Evolutionary conservation across 2,329 filamentous ascomycete species (phyloP).

Genomic region (Apiospora saccharicola): DNA sequence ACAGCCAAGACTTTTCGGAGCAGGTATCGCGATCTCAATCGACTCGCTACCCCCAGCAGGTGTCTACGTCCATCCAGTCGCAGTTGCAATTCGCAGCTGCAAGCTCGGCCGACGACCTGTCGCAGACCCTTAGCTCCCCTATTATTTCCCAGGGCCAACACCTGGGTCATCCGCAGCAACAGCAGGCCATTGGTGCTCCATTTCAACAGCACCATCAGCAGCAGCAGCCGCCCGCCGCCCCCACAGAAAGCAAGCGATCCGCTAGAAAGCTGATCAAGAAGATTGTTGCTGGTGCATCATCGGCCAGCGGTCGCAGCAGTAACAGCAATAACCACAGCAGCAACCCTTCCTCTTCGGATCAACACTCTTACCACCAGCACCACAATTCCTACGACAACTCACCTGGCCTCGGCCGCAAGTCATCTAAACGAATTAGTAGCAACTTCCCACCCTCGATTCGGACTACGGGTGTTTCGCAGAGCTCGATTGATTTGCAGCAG

Average conservation of each 20-base stretch:
- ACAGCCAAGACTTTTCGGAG: conserved; percentile 54
- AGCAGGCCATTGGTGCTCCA: conserved; percentile 25
- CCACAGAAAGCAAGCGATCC: conserved; percentile 55
- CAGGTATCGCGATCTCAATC: conserved; percentile 57
- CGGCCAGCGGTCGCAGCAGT: conserved; percentile 40
- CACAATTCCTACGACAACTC: conserved; percentile 55
- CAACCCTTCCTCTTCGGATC: conserved; percentile 28
- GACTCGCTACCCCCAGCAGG: conserved; percentile 37
- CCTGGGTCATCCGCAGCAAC: conserved; percentile 33
- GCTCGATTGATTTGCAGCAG: conserved; percentile 40
- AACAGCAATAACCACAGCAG: conserved; percentile 32
- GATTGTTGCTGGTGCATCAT: conserved; percentile 47
- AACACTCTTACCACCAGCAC: conserved; percentile 34
- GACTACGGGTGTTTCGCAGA: conserved; percentile 40
- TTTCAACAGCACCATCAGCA: conserved; percentile 28
- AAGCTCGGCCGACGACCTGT: conserved; percentile 52
- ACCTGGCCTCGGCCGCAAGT: conserved; percentile 57
- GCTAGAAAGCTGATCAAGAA: conserved; percentile 63
- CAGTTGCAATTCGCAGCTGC: conserved; percentile 47
- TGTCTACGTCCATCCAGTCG: conserved; percentile 23
- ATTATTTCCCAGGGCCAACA: conserved; percentile 29
- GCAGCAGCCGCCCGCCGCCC: conserved; percentile 34
- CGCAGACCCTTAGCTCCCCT: conserved; percentile 34
- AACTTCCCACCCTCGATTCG: conserved; percentile 50
- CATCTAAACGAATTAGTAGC: conserved; percentile 65